Base-by-base conservation (phyloP, 1,284 basidiomycete species). In the Amylostereum areolatum region DNA sequence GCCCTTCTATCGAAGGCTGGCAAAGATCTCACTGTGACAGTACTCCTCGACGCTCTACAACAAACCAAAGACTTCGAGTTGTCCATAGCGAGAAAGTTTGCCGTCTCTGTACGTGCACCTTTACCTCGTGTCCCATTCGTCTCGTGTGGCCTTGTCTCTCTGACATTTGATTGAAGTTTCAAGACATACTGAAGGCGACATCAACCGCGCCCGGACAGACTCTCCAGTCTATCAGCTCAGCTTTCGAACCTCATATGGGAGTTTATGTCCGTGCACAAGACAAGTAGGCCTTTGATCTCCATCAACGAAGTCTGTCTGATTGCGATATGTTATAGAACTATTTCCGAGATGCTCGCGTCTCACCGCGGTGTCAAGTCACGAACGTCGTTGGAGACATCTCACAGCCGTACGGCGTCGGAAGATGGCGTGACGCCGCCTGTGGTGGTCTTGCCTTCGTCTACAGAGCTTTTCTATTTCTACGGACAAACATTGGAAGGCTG, bases 211-310 rank as follows among this genome's bases (percentile, higher is more conserved):
- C 75, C 37, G 69, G 78, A 5, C 68, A 78, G 36, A 64, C 73
- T 6, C 67, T 74, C 35, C 83, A 83, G 61, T 72, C 84, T 1
- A 90, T 97, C 45, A 89, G 92, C 0, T 79, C 86, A 27, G 85
- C 91, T 7, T 99, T 98, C 62, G 93, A 97, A 54, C 80, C 89
- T 0, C 90, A 97, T 64, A 92, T 98, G 72, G 78, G 82, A 35
- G 81, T 99, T 39, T 99, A 95, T 62, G 88, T 98, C 47, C 92
- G 97, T 55, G 94, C 96, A 10, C 97, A 99, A 66, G 93, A 98
- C 74, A 90, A 86, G 92, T 89, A 54, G 40, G 77, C 59, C 47
- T 18, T 37, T 27, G 41, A 18, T 18, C 10, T 47, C 9, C 11
- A 6, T 43, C 41, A 25, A n/a, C n/a, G n/a, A 12, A 5, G 35